Evolutionary conservation across 2,329 filamentous ascomycete species (phyloP).

Genomic region (Fusarium continuum): DNA sequence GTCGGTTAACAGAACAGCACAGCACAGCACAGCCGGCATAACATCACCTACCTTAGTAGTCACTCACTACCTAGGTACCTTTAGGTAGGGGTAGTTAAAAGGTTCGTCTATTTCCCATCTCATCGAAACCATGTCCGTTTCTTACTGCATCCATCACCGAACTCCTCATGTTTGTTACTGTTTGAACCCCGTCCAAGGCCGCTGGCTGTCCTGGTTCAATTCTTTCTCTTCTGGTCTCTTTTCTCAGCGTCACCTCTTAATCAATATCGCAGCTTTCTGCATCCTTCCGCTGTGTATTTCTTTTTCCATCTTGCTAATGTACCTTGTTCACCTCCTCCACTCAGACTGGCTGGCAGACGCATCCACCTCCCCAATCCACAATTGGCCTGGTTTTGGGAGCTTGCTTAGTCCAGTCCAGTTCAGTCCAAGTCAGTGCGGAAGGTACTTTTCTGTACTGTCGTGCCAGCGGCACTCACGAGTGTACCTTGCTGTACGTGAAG

Average conservation of each 20-base stretch:
- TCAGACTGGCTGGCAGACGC: neutral
- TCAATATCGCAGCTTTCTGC: neutral
- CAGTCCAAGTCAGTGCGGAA: too few relatives aligned
- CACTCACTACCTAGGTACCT: too few relatives aligned
- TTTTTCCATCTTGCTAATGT: neutral
- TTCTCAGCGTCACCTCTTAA: neutral
- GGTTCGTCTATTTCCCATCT: slow-evolving; percentile 1
- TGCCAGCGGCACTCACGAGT: neutral
- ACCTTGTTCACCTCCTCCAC: slow-evolving; percentile 16
- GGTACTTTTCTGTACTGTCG: neutral
- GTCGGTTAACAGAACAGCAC: slow-evolving; percentile 1
- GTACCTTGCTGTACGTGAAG: slow-evolving; percentile 16
- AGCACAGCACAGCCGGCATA: neutral
- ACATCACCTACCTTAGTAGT: neutral
- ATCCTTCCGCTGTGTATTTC: neutral
- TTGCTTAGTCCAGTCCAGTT: slow-evolving; percentile 11
- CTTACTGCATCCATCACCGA: neutral
- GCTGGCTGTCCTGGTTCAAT: neutral
- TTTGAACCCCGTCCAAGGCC: neutral
- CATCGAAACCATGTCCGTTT: neutral
- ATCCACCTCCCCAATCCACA: slow-evolving; percentile 21
- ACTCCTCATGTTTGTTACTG: neutral
- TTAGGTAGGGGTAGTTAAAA: too few relatives aligned
- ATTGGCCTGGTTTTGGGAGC: slow-evolving; percentile 14
- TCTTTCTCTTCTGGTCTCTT: neutral